Base-by-base conservation (phyloP, 192 early-diverging fungal genomes). In the Rhizophagus sp. region DNA sequence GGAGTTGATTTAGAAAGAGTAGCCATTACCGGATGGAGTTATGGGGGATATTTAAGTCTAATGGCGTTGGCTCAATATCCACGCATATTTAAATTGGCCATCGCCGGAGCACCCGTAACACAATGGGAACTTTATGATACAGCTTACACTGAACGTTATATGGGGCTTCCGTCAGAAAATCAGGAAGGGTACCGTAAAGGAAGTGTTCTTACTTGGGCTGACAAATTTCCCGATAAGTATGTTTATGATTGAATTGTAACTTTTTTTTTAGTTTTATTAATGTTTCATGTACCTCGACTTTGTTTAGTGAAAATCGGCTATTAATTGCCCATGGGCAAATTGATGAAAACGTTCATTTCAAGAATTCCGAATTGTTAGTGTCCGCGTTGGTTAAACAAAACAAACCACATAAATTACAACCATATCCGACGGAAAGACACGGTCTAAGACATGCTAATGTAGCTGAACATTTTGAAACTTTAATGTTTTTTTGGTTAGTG, bases 261-360 rank as follows among this genome's bases (percentile, higher is more conserved):
- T 67, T 66, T 47, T 52, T 33, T 27, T n/a, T 12, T 3, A 17
- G 36, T 41, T 34, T 49, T 22, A 64, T 49, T 50, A 11, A 52
- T 66, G 22, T 33, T 63, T 75, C 62, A 65, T 66, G 8, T 36
- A 65, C 47, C 44, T 81, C 39, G 10, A 39, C 68, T 22, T n/a
- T 10, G 15, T 25, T 12, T 74, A 90, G 88, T 30, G 85, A 88
- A 12, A 87, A 90, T 77, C 87, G 93, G 2, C 79, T 95, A 4
- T 74, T 95, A 39, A 81, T 95, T 61, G 93, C 88, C 13, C 94
- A 95, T 81, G 94, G 94, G 4, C 81, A 90, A 65, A 90, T 90
- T 67, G 94, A 95, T 81, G 94, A 95, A 74, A 95, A 95, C 81
- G 94, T 95, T 3, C 94, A 95, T 73, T 90, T 92, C 57, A 85